Conservation (phyloP, 345 rosid genomes). For the Schrenkiella parvula region DNA sequence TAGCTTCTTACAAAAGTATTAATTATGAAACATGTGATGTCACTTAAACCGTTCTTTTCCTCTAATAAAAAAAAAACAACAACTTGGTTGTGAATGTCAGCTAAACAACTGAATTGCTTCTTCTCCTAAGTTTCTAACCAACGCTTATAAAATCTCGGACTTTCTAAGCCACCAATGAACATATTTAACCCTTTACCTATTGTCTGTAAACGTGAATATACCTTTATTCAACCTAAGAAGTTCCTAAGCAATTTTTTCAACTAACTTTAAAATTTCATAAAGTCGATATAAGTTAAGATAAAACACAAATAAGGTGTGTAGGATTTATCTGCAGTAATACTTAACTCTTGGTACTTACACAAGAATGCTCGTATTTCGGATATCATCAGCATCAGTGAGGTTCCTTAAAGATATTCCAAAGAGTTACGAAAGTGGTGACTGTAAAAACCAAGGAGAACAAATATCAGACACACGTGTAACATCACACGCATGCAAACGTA, state of each 20-base stretch:
- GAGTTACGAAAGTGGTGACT: neutral
- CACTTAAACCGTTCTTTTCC: constrained; percentile 29
- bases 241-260: neutral
- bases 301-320: neutral
- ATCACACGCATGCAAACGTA: constrained; percentile 12
- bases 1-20: constrained; percentile 29
- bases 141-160: constrained; percentile 62
- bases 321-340: neutral
- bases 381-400: neutral
- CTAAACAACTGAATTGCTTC: constrained; percentile 53
- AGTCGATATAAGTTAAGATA: neutral
- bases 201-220: constrained; percentile 3
- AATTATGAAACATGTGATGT: constrained; percentile 26
- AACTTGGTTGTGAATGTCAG: constrained; percentile 30
- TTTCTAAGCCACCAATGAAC: constrained; percentile 37
- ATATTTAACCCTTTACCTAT: neutral
- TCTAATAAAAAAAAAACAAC: neutral
- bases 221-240: neutral
- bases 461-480: neutral
- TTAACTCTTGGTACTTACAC: constrained; percentile 14
- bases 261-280: neutral
- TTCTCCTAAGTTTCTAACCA: constrained; percentile 69
- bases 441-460: neutral
- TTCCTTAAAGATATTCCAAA: constrained; percentile 8
- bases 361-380: neutral